Base-by-base conservation (phyloP, 139 green algal species). In the Volvox africanus region DNA sequence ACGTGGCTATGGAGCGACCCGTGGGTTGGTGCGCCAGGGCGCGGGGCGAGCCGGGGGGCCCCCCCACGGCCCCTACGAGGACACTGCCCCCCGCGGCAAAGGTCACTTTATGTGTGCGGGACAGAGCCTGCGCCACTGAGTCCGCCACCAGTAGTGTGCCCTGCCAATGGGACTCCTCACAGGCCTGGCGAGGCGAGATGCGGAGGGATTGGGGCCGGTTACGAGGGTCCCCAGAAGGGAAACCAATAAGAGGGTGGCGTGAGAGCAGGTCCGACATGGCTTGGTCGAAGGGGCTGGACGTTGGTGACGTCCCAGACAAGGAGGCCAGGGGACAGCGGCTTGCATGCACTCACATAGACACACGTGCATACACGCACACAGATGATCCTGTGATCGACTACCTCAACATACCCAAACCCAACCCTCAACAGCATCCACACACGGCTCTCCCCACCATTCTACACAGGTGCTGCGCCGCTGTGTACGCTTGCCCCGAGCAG, bases 111-210 rank as follows among this genome's bases (percentile, higher is more conserved):
- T 93, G 91, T 0, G 91, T 93, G 28, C 91, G 87, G 16, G 68
- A 65, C 28, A 93, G 62, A 19, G 79, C 91, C 88, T 93, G 91
- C 2, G 83, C 87, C 36, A 87, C 91, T 0, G 19, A 33, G 73
- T 93, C 91, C 9, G 69, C 81, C 33, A 92, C 37, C 36, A 93
- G 82, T 69, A 93, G 81, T 21, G 12, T 17, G 19, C 91, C 87
- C 32, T 79, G 61, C 87, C 87, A 91, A 36, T 61, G 30, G n/a
- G 19, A 13, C 22, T 82, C 61, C 44, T 76, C 50, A 19, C 73
- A 76, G n/a, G 86, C 71, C 82, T 88, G 62, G 62, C 26, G 62
- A 22, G 65, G 21, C 11, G 82, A 1, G 32, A 21, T 62, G 82
- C 55, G 3, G 80, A 18, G 30, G 81, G 81, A 18, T 73, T 0